A percentile compares a stretch with the other conserved stretches of the same genome.
Evolutionary conservation across 805 yeast genomes (phyloP).

Genomic region (Metschnikowia baotianmanensis): DNA sequence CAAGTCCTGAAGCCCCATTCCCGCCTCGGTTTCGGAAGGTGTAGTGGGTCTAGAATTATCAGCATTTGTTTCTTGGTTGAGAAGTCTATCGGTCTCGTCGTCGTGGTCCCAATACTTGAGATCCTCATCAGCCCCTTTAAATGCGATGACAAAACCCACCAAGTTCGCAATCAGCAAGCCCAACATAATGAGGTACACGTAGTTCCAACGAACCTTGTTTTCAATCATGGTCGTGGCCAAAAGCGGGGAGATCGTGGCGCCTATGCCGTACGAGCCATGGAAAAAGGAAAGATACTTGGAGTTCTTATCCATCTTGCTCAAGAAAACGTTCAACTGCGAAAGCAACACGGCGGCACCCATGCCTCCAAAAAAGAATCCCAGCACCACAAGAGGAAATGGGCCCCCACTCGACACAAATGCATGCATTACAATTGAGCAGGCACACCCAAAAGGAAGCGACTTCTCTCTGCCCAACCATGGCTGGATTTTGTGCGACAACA

Average conservation of each 20-base stretch:
- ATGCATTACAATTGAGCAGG: constrained; percentile 15
- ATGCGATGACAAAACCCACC: constrained; percentile 12
- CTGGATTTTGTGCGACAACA: constrained; percentile 17
- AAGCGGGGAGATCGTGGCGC: constrained; percentile 25
- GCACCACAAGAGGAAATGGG: constrained; percentile 22
- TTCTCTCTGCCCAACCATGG: constrained; percentile 18
- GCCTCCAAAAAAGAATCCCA: constrained; percentile 25
- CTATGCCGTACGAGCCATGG: constrained; percentile 27
- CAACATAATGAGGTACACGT: constrained; percentile 19
- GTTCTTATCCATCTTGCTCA: constrained; percentile 22
- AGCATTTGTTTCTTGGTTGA: neutral
- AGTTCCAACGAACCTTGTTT: constrained; percentile 20
- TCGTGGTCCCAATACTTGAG: constrained; percentile 17
- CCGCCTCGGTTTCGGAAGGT: constrained; percentile 6
- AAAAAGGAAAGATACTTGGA: constrained; percentile 21
- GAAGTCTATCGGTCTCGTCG: constrained; percentile 10
- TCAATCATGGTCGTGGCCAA: constrained; percentile 21
- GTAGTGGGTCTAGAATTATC: neutral
- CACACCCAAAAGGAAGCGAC: constrained; percentile 18
- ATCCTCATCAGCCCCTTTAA: constrained; percentile 19
- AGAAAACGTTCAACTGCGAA: constrained; percentile 23
- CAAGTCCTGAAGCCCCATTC: constrained; percentile 11
- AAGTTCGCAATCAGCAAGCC: constrained; percentile 16
- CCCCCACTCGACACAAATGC: constrained; percentile 21
- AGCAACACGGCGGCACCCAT: constrained; percentile 22